phyloP scores from a whole-genome alignment of 495 filamentous ascomycete genomes.

The Penicillium goetzii region DNA sequence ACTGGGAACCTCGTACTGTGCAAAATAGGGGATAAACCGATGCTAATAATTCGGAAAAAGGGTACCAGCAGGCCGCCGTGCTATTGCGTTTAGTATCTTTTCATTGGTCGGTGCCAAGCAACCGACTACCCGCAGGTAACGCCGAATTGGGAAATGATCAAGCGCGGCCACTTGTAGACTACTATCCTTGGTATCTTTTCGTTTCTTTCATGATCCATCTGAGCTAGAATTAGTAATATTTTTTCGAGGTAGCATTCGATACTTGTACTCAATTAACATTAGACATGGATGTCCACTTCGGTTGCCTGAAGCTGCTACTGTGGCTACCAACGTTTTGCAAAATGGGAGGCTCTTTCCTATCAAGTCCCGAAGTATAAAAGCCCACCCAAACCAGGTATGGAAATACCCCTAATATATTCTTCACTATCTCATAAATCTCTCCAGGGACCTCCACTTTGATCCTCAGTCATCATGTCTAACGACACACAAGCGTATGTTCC shows the following conservation, averaged over 20 bases:
- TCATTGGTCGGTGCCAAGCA: too few species aligned
- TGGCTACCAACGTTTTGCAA: not conserved
- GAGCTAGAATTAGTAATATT: not conserved
- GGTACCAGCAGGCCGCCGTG: too few species aligned
- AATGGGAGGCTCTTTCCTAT: too few species aligned
- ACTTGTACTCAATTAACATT: not conserved
- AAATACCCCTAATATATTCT: not conserved
- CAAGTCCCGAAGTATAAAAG: not conserved
- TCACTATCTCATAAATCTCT: not conserved
- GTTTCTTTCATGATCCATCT: not conserved
- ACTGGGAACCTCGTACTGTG: too few species aligned
- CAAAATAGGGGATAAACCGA: too few species aligned
- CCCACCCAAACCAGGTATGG: not conserved
- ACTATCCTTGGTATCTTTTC: not conserved
- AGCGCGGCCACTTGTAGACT: too few species aligned
- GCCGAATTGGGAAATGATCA: not conserved
- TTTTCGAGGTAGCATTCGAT: not conserved
- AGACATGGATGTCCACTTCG: not conserved
- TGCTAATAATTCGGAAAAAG: too few species aligned
- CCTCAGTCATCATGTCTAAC: not conserved
- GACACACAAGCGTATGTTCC: conserved; percentile 1
- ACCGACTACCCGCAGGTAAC: too few species aligned
- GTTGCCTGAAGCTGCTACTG: not conserved
- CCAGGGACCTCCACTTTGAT: not conserved
- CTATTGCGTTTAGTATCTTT: too few species aligned